phyloP scores from a whole-genome alignment of 192 early-diverging fungal species.

The Cetraspora pellucida region DNA sequence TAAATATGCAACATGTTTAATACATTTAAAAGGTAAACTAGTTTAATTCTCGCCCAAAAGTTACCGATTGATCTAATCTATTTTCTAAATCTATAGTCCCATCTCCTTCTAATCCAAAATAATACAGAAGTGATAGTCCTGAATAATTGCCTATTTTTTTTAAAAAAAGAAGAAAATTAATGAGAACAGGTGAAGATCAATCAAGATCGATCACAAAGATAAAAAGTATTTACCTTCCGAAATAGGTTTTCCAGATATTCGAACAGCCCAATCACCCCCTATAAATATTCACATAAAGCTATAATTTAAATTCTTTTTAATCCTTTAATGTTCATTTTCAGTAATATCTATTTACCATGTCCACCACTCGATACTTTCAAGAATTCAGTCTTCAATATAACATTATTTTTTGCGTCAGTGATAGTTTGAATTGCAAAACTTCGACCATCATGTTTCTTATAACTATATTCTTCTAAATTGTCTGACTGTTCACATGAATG shows the following conservation, averaged over 20 bases:
- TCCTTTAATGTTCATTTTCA: constrained; percentile 37
- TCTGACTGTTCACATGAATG: constrained; percentile 93
- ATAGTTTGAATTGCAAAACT: constrained; percentile 77
- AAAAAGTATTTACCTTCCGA: constrained; percentile 40
- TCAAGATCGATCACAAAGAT: background rate
- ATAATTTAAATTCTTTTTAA: constrained; percentile 41
- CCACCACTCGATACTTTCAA: constrained; percentile 67
- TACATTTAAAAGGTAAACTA: background rate
- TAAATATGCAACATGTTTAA: constrained; percentile 21
- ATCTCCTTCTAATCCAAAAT: constrained; percentile 76
- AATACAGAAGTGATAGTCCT: constrained; percentile 68
- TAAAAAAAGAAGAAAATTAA: constrained; percentile 6
- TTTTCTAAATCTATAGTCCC: constrained; percentile 58
- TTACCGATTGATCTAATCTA: background rate
- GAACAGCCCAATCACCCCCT: constrained; percentile 79
- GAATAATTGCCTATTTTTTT: constrained; percentile 44
- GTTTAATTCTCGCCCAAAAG: background rate
- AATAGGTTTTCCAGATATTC: constrained; percentile 73
- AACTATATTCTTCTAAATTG: constrained; percentile 78
- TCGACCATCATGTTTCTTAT: constrained; percentile 84
- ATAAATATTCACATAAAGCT: constrained; percentile 11
- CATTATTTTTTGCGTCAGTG: constrained; percentile 64
- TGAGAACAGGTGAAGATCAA: background rate
- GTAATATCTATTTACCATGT: constrained; percentile 48
- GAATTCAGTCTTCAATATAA: constrained; percentile 73